Evolutionary conservation across 169 alveolate genomes (phyloP), one percentile per base, ranked within the genome.

Genomic region (Cryptosporidium meleagridis): DNA sequence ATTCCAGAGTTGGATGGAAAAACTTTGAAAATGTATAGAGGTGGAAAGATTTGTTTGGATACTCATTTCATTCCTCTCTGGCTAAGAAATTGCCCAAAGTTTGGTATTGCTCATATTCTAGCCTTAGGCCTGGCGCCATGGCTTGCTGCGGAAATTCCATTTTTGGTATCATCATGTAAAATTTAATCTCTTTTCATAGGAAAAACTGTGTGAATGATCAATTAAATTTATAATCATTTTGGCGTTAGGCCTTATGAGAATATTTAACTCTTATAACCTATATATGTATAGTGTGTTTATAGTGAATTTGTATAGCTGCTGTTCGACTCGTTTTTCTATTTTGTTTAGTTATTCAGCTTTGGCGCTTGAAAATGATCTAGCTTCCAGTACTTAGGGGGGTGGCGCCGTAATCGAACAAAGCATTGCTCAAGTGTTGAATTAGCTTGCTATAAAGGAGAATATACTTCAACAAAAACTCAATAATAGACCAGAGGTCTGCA

Each of bases 141-240:
- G 99, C 93, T 98, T 12, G 99, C 99, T 51, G 98, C 98, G n/a
- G 99, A 98, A 92, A 95, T 97, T 16, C 99, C 99, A 37, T 95
- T 93, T 69, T 91, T 97, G 31, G 95, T 95, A 23, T 97, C 73
- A 21, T 35, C 68, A 51, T 87, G 91, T 31, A 87, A 75, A n/a
- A 55, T 55, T 26, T 55, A 55, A n/a, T 26, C 7, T 55, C 67
- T 55, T 55, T 0, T n/a, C 0, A 16, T 18, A n/a, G 8, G 3
- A 41, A 26, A 48, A 48, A 48, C 18, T 48, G 1, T 45, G 1
- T 48, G 3, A 48, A 55, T 16, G 8, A 53, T 18, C 3, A 23
- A 55, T 9, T 16, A n/a, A 55, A 23, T 39, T 55, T 21, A 26
- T n/a, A 55, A 55, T 55, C 18, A 48, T 14, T 48, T 48, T 16